These are phyloP conservation scores for Xylaria scruposa DNA, from an alignment of 495 filamentous ascomycete species.

Conservation along the genomic window DNA sequence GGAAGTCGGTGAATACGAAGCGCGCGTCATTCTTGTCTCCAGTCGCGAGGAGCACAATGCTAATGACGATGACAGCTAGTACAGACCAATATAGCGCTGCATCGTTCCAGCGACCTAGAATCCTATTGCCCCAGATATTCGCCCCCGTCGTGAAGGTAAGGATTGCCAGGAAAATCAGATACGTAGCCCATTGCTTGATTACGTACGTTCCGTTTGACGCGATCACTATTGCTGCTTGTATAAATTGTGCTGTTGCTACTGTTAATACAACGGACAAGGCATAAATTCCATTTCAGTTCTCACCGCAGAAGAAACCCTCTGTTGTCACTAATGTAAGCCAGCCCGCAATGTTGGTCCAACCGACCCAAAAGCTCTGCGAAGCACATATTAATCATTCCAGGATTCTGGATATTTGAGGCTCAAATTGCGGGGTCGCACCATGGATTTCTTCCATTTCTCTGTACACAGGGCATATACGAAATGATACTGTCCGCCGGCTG, in stretches of 20 bases:
- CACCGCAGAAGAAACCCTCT: constrained; percentile 46
- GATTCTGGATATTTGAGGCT: background rate
- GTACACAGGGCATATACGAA: constrained; percentile 51
- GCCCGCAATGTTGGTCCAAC: constrained; percentile 49
- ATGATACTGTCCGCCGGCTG: constrained; percentile 61
- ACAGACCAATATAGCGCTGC: constrained; percentile 47
- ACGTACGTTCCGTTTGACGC: constrained; percentile 40
- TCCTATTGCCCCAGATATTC: constrained; percentile 44
- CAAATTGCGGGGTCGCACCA: constrained; percentile 24
- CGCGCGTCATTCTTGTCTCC: constrained; percentile 43
- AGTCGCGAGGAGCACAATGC: constrained; percentile 45
- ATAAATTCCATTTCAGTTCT: background rate
- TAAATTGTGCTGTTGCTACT: constrained; percentile 38
- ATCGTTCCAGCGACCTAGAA: constrained; percentile 45
- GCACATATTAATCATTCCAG: constrained; percentile 20
- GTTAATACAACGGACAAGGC: background rate
- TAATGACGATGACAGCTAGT: constrained; percentile 47
- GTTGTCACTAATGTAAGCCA: constrained; percentile 50
- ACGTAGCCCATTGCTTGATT: constrained; percentile 41
- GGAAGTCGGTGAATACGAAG: constrained; percentile 64
- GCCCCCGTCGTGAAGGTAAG: constrained; percentile 42
- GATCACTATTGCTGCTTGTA: constrained; percentile 43
- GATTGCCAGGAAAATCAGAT: constrained; percentile 44
- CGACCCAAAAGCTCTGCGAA: constrained; percentile 44
- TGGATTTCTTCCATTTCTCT: constrained; percentile 41